phyloP scores from a whole-genome alignment of 306 rosid genomes.

The Acacia crassicarpa region DNA sequence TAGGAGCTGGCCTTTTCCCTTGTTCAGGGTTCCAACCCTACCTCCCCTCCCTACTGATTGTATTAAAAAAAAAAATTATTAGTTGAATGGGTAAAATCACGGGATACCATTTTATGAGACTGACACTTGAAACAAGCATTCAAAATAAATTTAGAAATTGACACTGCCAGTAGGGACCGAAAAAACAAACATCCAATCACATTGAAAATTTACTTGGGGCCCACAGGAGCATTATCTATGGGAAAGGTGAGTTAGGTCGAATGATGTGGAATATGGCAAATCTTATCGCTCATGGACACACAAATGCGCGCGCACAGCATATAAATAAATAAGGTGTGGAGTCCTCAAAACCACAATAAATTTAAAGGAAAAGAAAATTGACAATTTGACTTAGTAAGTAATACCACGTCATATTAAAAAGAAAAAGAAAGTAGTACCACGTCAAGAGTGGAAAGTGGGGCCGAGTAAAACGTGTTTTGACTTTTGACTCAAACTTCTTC shows the following conservation, averaged over 20 bases:
- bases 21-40: too few relatives aligned
- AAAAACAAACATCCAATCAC: not conserved
- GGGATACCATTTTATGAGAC: not conserved
- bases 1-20: too few relatives aligned
- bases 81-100: not conserved
- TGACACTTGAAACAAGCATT: not conserved
- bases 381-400: not conserved
- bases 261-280: not conserved
- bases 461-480: not conserved
- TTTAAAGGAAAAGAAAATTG: not conserved
- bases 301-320: too few relatives aligned
- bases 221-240: not conserved
- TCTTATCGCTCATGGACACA: not conserved
- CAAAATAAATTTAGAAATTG: too few relatives aligned
- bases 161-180: not conserved
- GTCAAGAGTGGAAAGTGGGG: not conserved
- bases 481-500: not conserved
- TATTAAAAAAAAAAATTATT: too few relatives aligned
- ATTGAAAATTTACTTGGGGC: not conserved
- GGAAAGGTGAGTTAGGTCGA: not conserved
- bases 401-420: not conserved
- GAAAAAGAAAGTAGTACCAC: not conserved
- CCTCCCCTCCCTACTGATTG: too few relatives aligned
- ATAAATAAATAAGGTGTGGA: not conserved
- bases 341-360: not conserved